Evolutionary conservation across 2,329 filamentous ascomycete species (phyloP), one percentile per base, ranked within the genome.

Genomic region (Xylaria digitata): DNA sequence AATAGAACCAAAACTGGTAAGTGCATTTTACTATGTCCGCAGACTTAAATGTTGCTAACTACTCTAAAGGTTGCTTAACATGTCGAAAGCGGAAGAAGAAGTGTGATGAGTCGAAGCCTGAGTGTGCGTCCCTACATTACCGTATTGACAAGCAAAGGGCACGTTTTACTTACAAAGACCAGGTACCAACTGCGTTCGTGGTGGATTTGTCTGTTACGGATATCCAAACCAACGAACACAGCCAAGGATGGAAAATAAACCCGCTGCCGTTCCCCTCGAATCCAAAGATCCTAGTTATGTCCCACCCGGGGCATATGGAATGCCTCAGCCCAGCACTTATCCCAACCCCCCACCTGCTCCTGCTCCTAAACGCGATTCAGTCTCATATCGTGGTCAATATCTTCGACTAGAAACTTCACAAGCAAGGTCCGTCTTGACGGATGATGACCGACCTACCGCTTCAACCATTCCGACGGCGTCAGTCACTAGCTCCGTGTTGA

Each of bases 1-100:
- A 97, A 97, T 79, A 87, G 95, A 66, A 97, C 95, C 21, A 98
- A 98, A 82, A 97, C 94, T 66, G 75, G 75, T 61, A 69, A 56
- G 69, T 66, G 19, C 19, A 30, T 63, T 74, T 57, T 45, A 65
- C 60, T 64, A 46, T 21, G 7, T 21, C 26, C 19, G 21, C 30
- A 19, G 5, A 13, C 52, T 40, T 13, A 19, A 60, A 23, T 62
- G 5, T 53, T 54, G 49, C 66, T 68, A 48, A 71, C 46, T 9
- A 58, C 30, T 40, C 4, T 9, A 11, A 57, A 73, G 71, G 71
- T 34, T 98, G 95, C 78, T 89, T 97, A 80, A 98, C 95, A 6
- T 98, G 95, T 78, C 87, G 95, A 67, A 88, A 89, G 77, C 87
- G 95, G 66, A 98, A 98, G 86, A 98, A 98, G 88, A 98, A 98